phyloP scores from a whole-genome alignment of 306 rosid genomes.

The Sesbania bispinosa region DNA sequence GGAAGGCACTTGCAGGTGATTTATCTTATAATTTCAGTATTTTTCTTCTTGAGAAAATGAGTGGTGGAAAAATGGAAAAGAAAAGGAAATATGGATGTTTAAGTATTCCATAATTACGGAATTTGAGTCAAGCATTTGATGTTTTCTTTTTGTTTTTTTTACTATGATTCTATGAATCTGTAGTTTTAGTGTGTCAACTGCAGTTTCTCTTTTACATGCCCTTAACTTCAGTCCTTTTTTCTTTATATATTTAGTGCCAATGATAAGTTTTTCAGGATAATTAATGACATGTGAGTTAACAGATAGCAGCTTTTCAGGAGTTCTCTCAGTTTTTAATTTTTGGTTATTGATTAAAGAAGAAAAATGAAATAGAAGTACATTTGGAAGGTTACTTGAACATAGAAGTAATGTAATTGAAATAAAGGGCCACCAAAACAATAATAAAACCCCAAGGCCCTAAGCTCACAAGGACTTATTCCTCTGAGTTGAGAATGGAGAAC shows the following conservation, averaged over 20 bases:
- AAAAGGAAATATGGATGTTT: not conserved
- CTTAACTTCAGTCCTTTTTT: not conserved
- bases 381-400: not conserved
- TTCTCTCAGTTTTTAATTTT: not conserved
- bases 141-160: no score
- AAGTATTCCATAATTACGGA: not conserved
- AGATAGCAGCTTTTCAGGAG: not conserved
- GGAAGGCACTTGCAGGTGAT: conserved; percentile 92
- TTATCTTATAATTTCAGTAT: not conserved
- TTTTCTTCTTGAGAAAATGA: not conserved
- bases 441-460: not conserved
- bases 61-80: not conserved
- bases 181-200: not conserved
- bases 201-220: not conserved
- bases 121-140: not conserved
- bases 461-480: not conserved
- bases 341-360: not conserved
- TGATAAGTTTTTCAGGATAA: not conserved
- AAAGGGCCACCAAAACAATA: not conserved
- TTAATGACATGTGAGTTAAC: not conserved
- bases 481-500: not conserved
- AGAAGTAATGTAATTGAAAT: not conserved
- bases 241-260: not conserved
- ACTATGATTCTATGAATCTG: not conserved
- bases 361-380: not conserved